These are phyloP conservation scores for Casuarina equisetifolia DNA, from an alignment of 306 rosid genomes.

Conservation along the genomic window DNA sequence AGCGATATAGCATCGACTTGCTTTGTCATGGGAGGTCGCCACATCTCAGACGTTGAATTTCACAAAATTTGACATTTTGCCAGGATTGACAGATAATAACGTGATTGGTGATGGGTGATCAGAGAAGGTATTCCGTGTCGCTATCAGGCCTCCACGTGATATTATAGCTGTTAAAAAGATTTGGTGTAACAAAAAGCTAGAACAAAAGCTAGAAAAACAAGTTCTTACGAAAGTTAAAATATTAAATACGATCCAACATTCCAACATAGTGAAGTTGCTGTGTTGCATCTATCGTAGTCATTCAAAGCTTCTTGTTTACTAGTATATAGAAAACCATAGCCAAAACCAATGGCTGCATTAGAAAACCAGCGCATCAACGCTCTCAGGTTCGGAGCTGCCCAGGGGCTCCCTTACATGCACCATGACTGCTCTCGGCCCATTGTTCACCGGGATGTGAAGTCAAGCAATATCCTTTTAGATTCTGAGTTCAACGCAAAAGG, in stretches of 20 bases:
- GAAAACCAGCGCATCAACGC: slow-evolving; percentile 28
- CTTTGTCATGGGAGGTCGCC: slow-evolving; percentile 58
- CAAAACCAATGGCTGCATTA: slow-evolving; percentile 63
- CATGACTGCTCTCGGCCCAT: slow-evolving; percentile 69
- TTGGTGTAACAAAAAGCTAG: slow-evolving; percentile 56
- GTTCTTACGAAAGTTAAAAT: slow-evolving; percentile 67
- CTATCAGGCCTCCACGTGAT: slow-evolving; percentile 28
- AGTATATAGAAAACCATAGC: slow-evolving; percentile 66
- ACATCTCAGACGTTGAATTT: slow-evolving; percentile 67
- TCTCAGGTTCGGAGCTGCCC: slow-evolving; percentile 60
- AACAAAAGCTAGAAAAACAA: slow-evolving; percentile 40
- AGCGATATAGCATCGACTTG: slow-evolving; percentile 34
- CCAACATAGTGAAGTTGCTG: slow-evolving; percentile 68
- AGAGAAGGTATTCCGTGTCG: slow-evolving; percentile 63
- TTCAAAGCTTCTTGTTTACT: slow-evolving; percentile 75
- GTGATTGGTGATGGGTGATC: slow-evolving; percentile 72
- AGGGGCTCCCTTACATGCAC: slow-evolving; percentile 85
- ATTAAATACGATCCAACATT: slow-evolving; percentile 64
- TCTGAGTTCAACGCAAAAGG: slow-evolving; percentile 65
- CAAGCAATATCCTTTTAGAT: slow-evolving; percentile 81
- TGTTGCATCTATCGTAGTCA: slow-evolving; percentile 61
- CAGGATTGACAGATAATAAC: slow-evolving; percentile 44
- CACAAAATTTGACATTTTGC: slow-evolving; percentile 50
- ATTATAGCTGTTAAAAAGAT: slow-evolving; percentile 69
- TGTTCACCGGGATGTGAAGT: slow-evolving; percentile 73